A percentile compares a stretch with the other conserved stretches of the same genome.
Evolutionary conservation across 345 rosid genomes (phyloP).

Genomic region (Durio zibethinus): DNA sequence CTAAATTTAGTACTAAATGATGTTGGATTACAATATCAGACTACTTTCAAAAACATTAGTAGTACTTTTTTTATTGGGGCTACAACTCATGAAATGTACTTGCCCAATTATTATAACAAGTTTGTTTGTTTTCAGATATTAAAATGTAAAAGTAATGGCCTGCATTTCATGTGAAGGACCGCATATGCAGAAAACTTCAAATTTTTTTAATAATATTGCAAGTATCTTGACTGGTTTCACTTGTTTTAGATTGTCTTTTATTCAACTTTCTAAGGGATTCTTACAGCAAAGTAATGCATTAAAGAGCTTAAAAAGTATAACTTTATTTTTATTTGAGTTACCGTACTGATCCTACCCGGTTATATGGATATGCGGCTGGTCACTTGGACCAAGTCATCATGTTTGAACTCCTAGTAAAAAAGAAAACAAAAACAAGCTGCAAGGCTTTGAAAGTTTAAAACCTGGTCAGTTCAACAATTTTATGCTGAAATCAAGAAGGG

Average conservation of each 20-base stretch:
- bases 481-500: not conserved
- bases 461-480: not conserved
- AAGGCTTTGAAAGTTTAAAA: not conserved
- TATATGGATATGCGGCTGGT: not conserved
- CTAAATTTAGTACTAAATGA: not conserved
- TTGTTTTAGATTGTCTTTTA: not conserved
- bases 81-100: constrained; percentile 10
- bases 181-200: not conserved
- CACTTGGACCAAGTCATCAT: not conserved
- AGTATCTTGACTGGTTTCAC: constrained; percentile 7
- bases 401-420: not conserved
- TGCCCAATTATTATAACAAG: not conserved
- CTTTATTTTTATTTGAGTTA: not conserved
- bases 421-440: not conserved
- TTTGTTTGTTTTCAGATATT: not conserved
- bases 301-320: not conserved
- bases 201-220: not conserved
- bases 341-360: not conserved
- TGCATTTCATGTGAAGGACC: too few relatives aligned
- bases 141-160: not conserved
- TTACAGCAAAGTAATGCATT: not conserved
- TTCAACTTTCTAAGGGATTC: not conserved
- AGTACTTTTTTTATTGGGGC: not conserved
- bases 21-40: constrained; percentile 13
- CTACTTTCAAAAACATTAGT: constrained; percentile 6